Base-by-base conservation (phyloP, 192 early-diverging fungal genomes). In the Phlyctochytrium arcticum region DNA sequence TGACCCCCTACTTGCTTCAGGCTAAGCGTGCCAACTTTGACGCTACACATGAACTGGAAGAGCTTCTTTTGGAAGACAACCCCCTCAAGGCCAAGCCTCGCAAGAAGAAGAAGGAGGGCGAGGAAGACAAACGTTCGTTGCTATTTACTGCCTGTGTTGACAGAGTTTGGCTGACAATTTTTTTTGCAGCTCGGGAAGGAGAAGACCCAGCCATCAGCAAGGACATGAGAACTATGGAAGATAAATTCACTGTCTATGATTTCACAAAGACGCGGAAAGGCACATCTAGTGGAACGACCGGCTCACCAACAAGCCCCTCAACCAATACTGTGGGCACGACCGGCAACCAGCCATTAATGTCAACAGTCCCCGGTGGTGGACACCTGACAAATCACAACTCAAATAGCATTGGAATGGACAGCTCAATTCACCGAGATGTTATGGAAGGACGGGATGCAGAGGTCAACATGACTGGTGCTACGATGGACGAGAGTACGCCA, bases 41-140 rank as follows among this genome's bases (percentile, higher is more conserved):
- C 79, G 91, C 92, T 6, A 91, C 93, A 26, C 88, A 96, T 67
- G 96, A 99, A 47, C 73, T 99, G 23, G 95, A 99, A 60, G 96
- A 99, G 65, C 83, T 98, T 30, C 73, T 99, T 36, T 78, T 99
- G n/a, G 95, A 99, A 67, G 95, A 96, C 32, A 93, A 95, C 53
- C 96, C 94, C 1, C 81, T 98, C 19, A 88, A 91, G 31, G 88
- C 85, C 24, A 88, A 85, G 64, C 87, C 86, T 42, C 82, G 85
- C 10, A 81, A 82, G 66, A 83, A 76, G 30, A 76, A 71, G 64
- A 74, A 67, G 61, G 70, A 76, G 32, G 72, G 62, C 5, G 67
- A 71, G 42, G 57, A 48, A 23, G 53, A 54, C 32, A 58, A 76
- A 37, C 65, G 76, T 36, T 36, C 70, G 21, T 60, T 64, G 39